A percentile compares a stretch with the other conserved stretches of the same genome.
Evolutionary conservation across 2,329 filamentous ascomycete genomes (phyloP).

Genomic region (Pseudogymnoascus sp.): DNA sequence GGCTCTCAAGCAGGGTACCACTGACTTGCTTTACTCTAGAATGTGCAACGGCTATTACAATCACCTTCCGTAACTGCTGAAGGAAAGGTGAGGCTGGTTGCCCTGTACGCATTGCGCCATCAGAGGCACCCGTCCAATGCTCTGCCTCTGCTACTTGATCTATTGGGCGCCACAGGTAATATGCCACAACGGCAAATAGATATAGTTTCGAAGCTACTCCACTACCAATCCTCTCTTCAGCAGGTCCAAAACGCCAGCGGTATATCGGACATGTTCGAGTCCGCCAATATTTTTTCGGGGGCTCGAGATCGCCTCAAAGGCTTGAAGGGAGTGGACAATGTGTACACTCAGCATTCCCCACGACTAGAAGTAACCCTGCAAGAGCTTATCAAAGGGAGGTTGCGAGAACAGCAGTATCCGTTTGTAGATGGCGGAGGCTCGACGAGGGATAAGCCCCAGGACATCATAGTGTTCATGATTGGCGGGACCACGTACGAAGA

Average conservation of each 20-base stretch:
- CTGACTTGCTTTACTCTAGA: slow-evolving; percentile 37
- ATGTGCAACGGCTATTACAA: slow-evolving; percentile 77
- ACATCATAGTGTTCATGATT: slow-evolving; percentile 89
- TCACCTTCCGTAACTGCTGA: slow-evolving; percentile 66
- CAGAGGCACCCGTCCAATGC: slow-evolving; percentile 77
- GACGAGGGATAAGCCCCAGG: slow-evolving; percentile 91
- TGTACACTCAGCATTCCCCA: slow-evolving; percentile 95
- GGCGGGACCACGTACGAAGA: slow-evolving; percentile 95
- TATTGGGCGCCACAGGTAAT: slow-evolving; percentile 75
- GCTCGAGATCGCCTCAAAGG: slow-evolving; percentile 85
- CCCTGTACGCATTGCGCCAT: slow-evolving; percentile 91
- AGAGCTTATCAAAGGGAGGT: slow-evolving; percentile 81
- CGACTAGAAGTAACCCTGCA: slow-evolving; percentile 79
- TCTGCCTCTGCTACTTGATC: slow-evolving; percentile 74
- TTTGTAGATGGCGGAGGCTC: slow-evolving; percentile 83
- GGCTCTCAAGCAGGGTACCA: not conserved
- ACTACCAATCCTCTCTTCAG: slow-evolving; percentile 81
- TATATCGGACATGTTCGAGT: slow-evolving; percentile 87
- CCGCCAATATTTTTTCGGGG: slow-evolving; percentile 80
- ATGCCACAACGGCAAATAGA: slow-evolving; percentile 68
- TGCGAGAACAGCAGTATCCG: slow-evolving; percentile 81
- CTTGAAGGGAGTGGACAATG: slow-evolving; percentile 94
- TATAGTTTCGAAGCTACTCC: slow-evolving; percentile 71
- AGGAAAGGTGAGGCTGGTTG: slow-evolving; percentile 81
- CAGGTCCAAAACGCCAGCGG: slow-evolving; percentile 65